A percentile compares a stretch with the other conserved stretches of the same genome.
phyloP scores from a whole-genome alignment of 2,329 filamentous ascomycete genomes.

The Anthostomella pinea region DNA sequence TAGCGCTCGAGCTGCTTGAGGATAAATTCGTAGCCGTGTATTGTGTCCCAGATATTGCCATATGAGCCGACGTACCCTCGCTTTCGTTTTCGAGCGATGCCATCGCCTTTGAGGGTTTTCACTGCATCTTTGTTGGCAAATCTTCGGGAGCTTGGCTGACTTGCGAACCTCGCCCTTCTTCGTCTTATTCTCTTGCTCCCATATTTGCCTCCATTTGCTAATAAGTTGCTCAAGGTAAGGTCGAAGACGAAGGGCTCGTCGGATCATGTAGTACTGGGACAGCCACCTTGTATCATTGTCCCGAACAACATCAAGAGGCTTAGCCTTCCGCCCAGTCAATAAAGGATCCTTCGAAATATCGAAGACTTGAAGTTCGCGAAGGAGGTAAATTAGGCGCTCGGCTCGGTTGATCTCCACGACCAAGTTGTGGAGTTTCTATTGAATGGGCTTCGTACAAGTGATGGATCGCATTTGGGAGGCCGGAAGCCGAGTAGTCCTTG shows the following conservation, averaged over 20 bases:
- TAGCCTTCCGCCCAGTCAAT: not conserved
- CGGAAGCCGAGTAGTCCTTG: not conserved
- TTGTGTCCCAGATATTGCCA: conserved; percentile 1
- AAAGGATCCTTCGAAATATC: not conserved
- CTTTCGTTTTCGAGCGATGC: not conserved
- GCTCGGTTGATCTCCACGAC: no score
- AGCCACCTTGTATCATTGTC: conserved; percentile 2
- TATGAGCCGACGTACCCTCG: not conserved
- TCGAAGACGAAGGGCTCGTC: not conserved
- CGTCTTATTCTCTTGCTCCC: not conserved
- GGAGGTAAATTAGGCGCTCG: no score
- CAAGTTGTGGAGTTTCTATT: no score
- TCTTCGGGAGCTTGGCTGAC: not conserved
- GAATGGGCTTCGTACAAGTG: not conserved
- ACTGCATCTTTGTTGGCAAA: not conserved
- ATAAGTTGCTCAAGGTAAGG: not conserved
- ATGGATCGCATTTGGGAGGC: not conserved
- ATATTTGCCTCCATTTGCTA: not conserved
- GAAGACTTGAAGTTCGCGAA: no score
- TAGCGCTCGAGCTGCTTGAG: not conserved
- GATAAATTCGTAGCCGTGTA: not conserved
- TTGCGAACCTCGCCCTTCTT: not conserved
- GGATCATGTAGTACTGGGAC: conserved; percentile 1
- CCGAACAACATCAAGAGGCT: not conserved
- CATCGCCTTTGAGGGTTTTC: not conserved